These are phyloP conservation scores for Cenococcum geophilum DNA, from an alignment of 495 filamentous ascomycete genomes.

Conservation along the genomic window DNA sequence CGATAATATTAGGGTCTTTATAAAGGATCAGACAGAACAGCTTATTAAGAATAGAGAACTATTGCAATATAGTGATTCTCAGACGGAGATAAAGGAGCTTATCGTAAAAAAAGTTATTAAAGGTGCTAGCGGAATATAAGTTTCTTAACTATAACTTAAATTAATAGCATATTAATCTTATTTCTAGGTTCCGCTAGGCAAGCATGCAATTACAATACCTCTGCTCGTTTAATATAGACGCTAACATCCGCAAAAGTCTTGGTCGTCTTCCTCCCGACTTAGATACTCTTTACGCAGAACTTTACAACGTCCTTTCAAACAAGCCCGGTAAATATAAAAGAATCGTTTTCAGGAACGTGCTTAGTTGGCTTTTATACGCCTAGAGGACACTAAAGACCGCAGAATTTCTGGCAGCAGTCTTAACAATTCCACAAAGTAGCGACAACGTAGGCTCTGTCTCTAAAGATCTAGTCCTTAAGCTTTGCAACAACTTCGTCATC, in stretches of 20 bases:
- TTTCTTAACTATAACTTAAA: no score
- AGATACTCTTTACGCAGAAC: conserved; percentile 27
- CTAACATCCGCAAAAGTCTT: conserved; percentile 4
- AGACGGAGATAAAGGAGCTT: background rate
- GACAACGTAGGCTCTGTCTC: conserved; percentile 25
- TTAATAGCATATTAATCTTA: no score
- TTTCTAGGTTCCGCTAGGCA: conserved; percentile 27
- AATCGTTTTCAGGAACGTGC: conserved; percentile 3
- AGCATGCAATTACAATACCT: conserved; percentile 9
- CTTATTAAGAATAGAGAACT: no score
- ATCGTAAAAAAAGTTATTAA: background rate
- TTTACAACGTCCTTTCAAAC: conserved; percentile 22
- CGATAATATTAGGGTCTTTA: conserved; percentile 35
- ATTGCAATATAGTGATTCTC: no score
- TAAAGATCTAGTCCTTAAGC: conserved; percentile 16
- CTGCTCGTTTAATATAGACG: conserved; percentile 5
- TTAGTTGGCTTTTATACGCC: conserved; percentile 9
- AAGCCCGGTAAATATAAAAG: background rate
- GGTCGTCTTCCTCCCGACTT: conserved; percentile 27
- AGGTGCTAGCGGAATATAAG: conserved; percentile 4
- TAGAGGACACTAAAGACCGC: background rate
- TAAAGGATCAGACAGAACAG: conserved; percentile 9
- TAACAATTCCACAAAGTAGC: background rate
- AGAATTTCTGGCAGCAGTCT: conserved; percentile 10
- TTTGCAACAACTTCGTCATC: conserved; percentile 17